Percentiles rank a stretch among this genome's conserved stretches.
Conservation (phyloP, 108 stramenopile genomes). For the Fistulifera pelliculosa region DNA sequence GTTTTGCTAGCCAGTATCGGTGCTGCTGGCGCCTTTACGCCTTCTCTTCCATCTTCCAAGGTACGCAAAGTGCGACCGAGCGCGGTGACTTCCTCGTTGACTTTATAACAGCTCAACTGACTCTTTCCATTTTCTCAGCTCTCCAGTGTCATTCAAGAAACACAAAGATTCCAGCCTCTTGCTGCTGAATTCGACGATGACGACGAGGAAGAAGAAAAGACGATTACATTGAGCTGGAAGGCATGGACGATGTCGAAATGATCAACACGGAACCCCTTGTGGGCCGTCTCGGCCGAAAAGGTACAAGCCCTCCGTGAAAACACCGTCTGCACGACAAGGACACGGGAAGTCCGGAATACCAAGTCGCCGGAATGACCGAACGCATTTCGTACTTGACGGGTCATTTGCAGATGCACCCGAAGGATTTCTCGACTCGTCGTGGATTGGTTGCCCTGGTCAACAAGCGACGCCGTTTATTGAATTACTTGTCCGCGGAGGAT, state of each 20-base stretch:
- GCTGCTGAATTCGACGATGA: constrained; percentile 9
- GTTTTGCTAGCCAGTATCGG: too few species aligned
- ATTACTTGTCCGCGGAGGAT: constrained; percentile 76
- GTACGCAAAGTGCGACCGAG: too few species aligned
- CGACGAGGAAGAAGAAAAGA: constrained; percentile 34
- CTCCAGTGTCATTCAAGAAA: constrained; percentile 1
- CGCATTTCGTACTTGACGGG: constrained; percentile 88
- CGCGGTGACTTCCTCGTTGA: too few species aligned
- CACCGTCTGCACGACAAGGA: constrained; percentile 80
- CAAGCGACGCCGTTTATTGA: constrained; percentile 90
- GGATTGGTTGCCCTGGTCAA: constrained; percentile 93
- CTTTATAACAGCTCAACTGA: too few species aligned
- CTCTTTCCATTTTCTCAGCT: too few species aligned
- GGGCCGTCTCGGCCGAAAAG: constrained; percentile 30
- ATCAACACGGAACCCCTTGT: constrained; percentile 40
- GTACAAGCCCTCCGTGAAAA: constrained; percentile 47
- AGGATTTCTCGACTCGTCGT: constrained; percentile 91
- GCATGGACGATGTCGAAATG: constrained; percentile 43
- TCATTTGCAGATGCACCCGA: constrained; percentile 86
- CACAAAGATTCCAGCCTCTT: constrained; percentile 9
- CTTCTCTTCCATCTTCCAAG: too few species aligned
- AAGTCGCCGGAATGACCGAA: constrained; percentile 93
- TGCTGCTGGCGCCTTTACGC: too few species aligned
- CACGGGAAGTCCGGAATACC: constrained; percentile 85
- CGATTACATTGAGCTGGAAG: constrained; percentile 60